Evolutionary conservation across 1,139 yeast genomes (phyloP).

Genomic region (Blastobotrys arbuscula): DNA sequence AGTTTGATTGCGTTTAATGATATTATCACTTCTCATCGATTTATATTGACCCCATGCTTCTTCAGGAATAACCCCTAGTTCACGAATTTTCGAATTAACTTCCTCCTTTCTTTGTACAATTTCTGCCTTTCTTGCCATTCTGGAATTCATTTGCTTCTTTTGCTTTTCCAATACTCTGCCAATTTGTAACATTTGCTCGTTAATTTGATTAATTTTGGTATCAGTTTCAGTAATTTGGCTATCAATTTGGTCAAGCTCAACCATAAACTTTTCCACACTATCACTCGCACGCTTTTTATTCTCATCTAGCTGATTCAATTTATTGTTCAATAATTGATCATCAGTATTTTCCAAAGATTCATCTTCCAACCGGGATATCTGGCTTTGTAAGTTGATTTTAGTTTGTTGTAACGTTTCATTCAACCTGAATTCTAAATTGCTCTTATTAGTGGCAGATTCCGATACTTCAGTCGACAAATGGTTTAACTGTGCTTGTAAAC

Average conservation of each 20-base stretch:
- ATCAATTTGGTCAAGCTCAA: constrained; percentile 25
- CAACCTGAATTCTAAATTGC: constrained; percentile 49
- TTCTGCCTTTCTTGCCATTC: constrained; percentile 58
- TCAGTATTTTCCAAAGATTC: neutral
- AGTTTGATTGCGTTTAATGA: constrained; percentile 51
- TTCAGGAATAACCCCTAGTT: constrained; percentile 82
- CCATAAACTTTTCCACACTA: constrained; percentile 13
- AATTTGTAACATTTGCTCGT: constrained; percentile 51
- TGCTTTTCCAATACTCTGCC: constrained; percentile 55
- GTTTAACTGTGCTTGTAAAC: constrained; percentile 31
- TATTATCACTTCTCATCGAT: constrained; percentile 43
- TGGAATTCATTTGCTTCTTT: constrained; percentile 62
- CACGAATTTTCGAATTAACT: constrained; percentile 66
- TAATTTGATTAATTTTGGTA: constrained; percentile 42
- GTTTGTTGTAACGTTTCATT: constrained; percentile 49
- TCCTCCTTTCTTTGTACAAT: constrained; percentile 63
- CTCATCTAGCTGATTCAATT: constrained; percentile 5
- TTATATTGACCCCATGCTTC: constrained; percentile 60
- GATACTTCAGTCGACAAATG: constrained; percentile 1
- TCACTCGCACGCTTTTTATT: neutral
- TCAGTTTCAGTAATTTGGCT: constrained; percentile 15
- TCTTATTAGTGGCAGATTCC: neutral
- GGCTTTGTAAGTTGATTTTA: constrained; percentile 16
- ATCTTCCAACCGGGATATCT: constrained; percentile 5
- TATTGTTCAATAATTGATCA: constrained; percentile 3